These are phyloP conservation scores for Plenodomus biglobosus DNA, from an alignment of 2,329 filamentous ascomycete genomes.

Conservation along the genomic window DNA sequence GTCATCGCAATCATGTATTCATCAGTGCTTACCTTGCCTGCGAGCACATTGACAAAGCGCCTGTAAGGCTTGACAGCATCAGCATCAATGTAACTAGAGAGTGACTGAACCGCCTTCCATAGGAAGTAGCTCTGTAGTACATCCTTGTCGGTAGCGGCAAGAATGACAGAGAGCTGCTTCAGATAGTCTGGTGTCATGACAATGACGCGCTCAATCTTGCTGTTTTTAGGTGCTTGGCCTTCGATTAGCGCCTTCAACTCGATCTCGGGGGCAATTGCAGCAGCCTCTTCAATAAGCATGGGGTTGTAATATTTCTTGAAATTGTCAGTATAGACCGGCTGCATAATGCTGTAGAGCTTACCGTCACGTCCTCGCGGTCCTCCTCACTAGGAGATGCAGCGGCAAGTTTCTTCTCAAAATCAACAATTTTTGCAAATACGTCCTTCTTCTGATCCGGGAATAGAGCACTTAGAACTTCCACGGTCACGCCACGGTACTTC, in stretches of 20 bases:
- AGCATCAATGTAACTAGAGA: conserved; percentile 58
- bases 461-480: conserved; percentile 23
- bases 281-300: conserved; percentile 58
- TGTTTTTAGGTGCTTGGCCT: conserved; percentile 54
- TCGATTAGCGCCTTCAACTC: conserved; percentile 57
- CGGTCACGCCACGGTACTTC: conserved; percentile 29
- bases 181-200: conserved; percentile 63
- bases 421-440: conserved; percentile 38
- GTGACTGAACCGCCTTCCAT: conserved; percentile 63
- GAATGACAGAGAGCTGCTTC: conserved; percentile 58
- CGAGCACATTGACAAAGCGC: conserved; percentile 62
- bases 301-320: conserved; percentile 66
- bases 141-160: conserved; percentile 57
- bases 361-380: conserved; percentile 62
- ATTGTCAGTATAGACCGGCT: too few relatives aligned
- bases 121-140: conserved; percentile 63
- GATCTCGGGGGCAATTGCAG: conserved; percentile 59
- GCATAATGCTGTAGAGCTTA: conserved; percentile 3
- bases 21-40: conserved; percentile 51
- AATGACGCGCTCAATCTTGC: conserved; percentile 58
- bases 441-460: conserved; percentile 38
- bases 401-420: conserved; percentile 64
- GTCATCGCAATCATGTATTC: neutral
- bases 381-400: conserved; percentile 60
- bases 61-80: conserved; percentile 61